Base-by-base conservation (phyloP, 352 stramenopile genomes). In the Phytophthora europaea region DNA sequence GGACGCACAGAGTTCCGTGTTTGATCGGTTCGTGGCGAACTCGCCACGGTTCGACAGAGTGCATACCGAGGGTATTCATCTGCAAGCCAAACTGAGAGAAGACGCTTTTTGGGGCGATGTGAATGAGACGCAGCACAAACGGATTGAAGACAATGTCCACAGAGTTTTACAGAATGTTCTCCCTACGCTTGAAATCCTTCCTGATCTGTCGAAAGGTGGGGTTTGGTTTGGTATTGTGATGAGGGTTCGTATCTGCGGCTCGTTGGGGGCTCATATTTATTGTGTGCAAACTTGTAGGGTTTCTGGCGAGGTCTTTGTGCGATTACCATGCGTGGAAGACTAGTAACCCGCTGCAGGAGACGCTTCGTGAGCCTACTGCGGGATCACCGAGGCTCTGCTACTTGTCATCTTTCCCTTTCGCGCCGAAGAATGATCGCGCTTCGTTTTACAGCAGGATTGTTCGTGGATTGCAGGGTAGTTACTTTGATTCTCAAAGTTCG, bases 291-390 rank as follows among this genome's bases (percentile, higher is more conserved):
- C 13, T n/a, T 45, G 4, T 26, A 89, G 82, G 78, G 3, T 88
- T 82, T 33, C 61, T 89, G 66, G 71, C 78, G 43, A 79, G 72
- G 43, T 82, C 78, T n/a, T 45, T 85, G 18, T 89, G 82, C 31
- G 36, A 72, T 43, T 78, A 69, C 36, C 45, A 28, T 7, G 33
- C 57, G 0, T 89, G 82, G 82, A 67, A 43, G 3, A 69, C 50
- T 1, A 61, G 31, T 15, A 61, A 75, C 6, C 75, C 64, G 36
- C 57, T 80, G 34, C 20, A 66, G n/a, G 56, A 72, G 20, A 23
- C 48, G 40, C 20, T 70, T 53, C 31, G 58, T 7, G 34, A 52
- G 4, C 45, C 26, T 73, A 20, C 31, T 52, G 28, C 28, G 8
- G 20, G 23, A 36, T 55, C 62, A 4, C 23, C 31, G 33, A 65